Conservation (phyloP, 2,329 filamentous ascomycete species). For the Botryotinia narcissicola region DNA sequence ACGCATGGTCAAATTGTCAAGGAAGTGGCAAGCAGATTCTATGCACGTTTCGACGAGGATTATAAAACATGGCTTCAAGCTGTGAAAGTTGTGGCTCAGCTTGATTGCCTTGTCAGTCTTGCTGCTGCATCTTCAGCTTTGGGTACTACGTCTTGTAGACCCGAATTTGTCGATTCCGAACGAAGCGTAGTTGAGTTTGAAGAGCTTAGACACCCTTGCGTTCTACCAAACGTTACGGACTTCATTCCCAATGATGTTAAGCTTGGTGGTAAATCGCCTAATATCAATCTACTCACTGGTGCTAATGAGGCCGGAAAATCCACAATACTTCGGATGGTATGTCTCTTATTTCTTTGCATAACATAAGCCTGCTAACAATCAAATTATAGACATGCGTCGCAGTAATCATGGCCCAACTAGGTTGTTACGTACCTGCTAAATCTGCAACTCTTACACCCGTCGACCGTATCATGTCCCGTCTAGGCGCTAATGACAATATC, state of each 20-base stretch:
- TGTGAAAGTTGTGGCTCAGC: slow-evolving; percentile 84
- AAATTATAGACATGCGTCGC: slow-evolving; percentile 75
- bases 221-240: slow-evolving; percentile 82
- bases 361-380: slow-evolving; percentile 23
- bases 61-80: slow-evolving; percentile 83
- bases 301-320: slow-evolving; percentile 98
- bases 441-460: slow-evolving; percentile 84
- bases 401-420: slow-evolving; percentile 96
- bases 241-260: slow-evolving; percentile 96
- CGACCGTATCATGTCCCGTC: slow-evolving; percentile 96
- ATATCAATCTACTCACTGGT: slow-evolving; percentile 88
- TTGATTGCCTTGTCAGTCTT: slow-evolving; percentile 92
- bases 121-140: slow-evolving; percentile 83
- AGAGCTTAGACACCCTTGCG: slow-evolving; percentile 92
- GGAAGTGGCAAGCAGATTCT: slow-evolving; percentile 80
- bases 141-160: slow-evolving; percentile 84
- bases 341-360: slow-evolving; percentile 33
- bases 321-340: slow-evolving; percentile 88
- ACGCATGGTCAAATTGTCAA: slow-evolving; percentile 88
- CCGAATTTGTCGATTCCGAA: slow-evolving; percentile 80
- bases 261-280: slow-evolving; percentile 76
- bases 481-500: slow-evolving; percentile 98
- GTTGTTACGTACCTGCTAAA: slow-evolving; percentile 83
- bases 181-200: slow-evolving; percentile 87
- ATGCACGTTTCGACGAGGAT: slow-evolving; percentile 81